Conservation (phyloP, 805 yeast genomes). For the Ogataea parapolymorpha region DNA sequence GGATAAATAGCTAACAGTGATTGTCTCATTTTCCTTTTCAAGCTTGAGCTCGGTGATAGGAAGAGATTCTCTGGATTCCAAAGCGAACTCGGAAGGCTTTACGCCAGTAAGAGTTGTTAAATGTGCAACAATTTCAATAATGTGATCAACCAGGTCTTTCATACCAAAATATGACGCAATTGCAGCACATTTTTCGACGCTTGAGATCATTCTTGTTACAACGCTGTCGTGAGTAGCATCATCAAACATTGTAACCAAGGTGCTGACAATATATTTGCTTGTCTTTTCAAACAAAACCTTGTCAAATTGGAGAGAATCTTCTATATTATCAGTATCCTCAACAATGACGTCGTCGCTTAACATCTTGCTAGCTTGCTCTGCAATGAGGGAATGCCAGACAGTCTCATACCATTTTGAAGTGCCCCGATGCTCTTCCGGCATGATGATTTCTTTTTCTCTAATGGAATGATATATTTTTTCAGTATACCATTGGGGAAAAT, state of each 20-base stretch:
- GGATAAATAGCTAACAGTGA: constrained; percentile 78
- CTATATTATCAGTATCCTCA: constrained; percentile 12
- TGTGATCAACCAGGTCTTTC: constrained; percentile 55
- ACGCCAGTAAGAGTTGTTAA: constrained; percentile 61
- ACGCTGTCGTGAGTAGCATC: constrained; percentile 90
- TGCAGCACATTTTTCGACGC: constrained; percentile 79
- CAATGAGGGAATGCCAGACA: constrained; percentile 68
- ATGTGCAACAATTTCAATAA: constrained; percentile 63
- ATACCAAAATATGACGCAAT: constrained; percentile 67
- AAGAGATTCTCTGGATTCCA: constrained; percentile 36
- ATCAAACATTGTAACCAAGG: constrained; percentile 74
- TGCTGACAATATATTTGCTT: constrained; percentile 63
- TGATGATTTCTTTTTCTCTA: constrained; percentile 81
- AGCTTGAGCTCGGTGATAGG: constrained; percentile 46
- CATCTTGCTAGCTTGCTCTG: constrained; percentile 38
- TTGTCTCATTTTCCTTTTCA: constrained; percentile 51
- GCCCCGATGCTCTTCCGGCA: constrained; percentile 97
- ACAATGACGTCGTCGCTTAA: constrained; percentile 13
- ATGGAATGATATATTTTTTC: constrained; percentile 79
- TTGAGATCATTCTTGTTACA: constrained; percentile 80
- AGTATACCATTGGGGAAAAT: constrained; percentile 84
- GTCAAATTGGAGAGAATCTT: constrained; percentile 55
- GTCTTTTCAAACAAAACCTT: constrained; percentile 62
- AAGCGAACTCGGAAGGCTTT: constrained; percentile 29
- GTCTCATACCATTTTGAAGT: constrained; percentile 91